phyloP scores from a whole-genome alignment of 2,329 filamentous ascomycete species.

The Colletotrichum paranaense region DNA sequence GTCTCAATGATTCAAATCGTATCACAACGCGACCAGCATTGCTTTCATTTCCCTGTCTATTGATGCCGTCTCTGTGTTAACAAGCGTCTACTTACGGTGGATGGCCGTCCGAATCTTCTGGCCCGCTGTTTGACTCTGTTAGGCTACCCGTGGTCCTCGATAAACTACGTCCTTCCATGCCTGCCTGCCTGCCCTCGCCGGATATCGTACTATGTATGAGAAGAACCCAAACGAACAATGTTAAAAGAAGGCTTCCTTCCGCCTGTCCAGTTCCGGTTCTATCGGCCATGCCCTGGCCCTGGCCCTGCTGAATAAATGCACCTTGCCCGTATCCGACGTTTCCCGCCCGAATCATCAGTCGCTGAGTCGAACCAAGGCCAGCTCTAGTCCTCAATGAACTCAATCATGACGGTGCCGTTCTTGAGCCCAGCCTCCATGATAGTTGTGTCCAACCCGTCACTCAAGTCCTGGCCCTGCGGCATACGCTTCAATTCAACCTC shows the following conservation, averaged over 20 bases:
- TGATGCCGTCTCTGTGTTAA: slow-evolving; percentile 13
- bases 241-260: background rate
- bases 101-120: background rate
- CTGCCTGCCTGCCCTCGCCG: background rate
- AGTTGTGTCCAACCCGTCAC: slow-evolving; percentile 77
- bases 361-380: background rate
- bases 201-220: slow-evolving; percentile 22
- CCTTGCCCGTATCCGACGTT: background rate
- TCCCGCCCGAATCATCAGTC: background rate
- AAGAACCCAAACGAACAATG: slow-evolving; percentile 4
- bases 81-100: background rate
- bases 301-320: slow-evolving; percentile 14
- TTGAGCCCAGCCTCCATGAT: slow-evolving; percentile 88
- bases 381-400: slow-evolving; percentile 74
- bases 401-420: slow-evolving; percentile 95
- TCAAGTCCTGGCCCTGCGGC: slow-evolving; percentile 81
- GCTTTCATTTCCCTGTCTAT: slow-evolving; percentile 13
- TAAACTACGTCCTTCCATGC: background rate
- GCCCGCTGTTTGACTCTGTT: background rate
- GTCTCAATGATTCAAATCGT: background rate
- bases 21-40: background rate
- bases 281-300: slow-evolving; percentile 11
- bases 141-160: background rate
- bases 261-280: slow-evolving; percentile 11
- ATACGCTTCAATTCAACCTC: slow-evolving; percentile 91